Base-by-base conservation (phyloP, 805 yeast species). In the Candida maris region DNA sequence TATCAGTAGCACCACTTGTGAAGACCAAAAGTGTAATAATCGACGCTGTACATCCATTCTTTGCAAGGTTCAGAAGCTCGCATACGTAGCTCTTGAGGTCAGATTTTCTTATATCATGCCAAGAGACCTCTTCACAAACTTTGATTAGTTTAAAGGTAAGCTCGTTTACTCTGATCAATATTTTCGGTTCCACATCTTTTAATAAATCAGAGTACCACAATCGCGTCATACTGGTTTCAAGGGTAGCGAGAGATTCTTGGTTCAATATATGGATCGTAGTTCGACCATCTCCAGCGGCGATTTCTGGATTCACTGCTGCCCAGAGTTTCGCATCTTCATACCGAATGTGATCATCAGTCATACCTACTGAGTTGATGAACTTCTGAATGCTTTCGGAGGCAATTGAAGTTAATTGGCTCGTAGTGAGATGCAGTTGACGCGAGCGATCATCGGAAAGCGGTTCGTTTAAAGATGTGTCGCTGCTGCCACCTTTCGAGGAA, bases 21-120 rank as follows among this genome's bases (percentile, higher is more conserved):
- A 77, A 62, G 2, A 73, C 57, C 3, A 56, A 44, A 30, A 77
- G 53, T 4, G 74, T 53, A 4, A 69, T 42, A 3, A 61, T 53
- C 2, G 68, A 53, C 1, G 75, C 38, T 32, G 37, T 46, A 25
- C 65, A 25, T 5, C 65, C 61, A 29, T 54, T 55, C 20, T 35
- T 49, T 16, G 56, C 58, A 9, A 38, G 22, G 5, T 45, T 37
- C 6, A 40, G 19, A 6, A 39, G 32, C 10, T 33, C 19, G 10
- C 23, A 13, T 14, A 35, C 14, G 15, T 28, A 25, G 10, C 19
- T 27, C 4, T 20, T 17, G 12, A 36, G 43, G 7, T 31, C 39
- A 3, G 34, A n/a, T 3, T 37, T 34, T 4, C 35, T 21, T 31
- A 61, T 37, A 12, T 54, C 55, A 13, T 40, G 18, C 54, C 54